Evolutionary conservation across 768 basidiomycete species (phyloP), one percentile per base, ranked within the genome.

Genomic region (Trametes cinnabarina): DNA sequence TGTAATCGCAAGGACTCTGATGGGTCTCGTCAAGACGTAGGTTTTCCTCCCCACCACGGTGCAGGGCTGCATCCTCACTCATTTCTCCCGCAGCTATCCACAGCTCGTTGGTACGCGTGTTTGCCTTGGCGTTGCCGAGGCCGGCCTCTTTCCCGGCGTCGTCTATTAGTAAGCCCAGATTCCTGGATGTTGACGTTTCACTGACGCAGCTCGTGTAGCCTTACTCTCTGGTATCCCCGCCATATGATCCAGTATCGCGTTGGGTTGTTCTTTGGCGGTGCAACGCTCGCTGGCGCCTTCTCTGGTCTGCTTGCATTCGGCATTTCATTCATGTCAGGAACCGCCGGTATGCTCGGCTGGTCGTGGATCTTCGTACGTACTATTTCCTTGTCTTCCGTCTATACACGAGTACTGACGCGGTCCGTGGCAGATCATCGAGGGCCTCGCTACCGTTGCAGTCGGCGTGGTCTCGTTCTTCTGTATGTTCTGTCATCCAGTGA

Each of bases 111-210:
- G 77, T 17, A 76, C 75, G 11, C 79, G 85, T 9, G 69, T 82
- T 5, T 80, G 77, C 56, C 79, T 88, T 0, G 87, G 87, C 3
- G 66, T 86, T 1, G 79, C 84, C 0, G 87, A 89, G 70, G 84
- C 86, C 4, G 86, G 88, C 4, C 65, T 88, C 4, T 88, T 85
- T 67, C 87, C 87, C 10, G 87, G 87, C 26, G 83, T 88, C 10
- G 79, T 81, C 1, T 90, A 87, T 72, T 88, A 86, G 87, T 87
- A 57, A 42, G 62, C 52, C 3, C 22, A 10, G 3, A 12, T 17
- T 26, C 1, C 9, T 17, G 10, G 3, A 37, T 11, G n/a, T 1
- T 9, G 22, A 23, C 42, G 17, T 40, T 14, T 10, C 15, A 39
- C 11, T 8, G 9, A 25, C 10, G 14, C 11, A 22, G 22, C 12